Evolutionary conservation across 345 rosid genomes (phyloP), one percentile per base, ranked within the genome.

Genomic region (Euphorbia tirucalli): DNA sequence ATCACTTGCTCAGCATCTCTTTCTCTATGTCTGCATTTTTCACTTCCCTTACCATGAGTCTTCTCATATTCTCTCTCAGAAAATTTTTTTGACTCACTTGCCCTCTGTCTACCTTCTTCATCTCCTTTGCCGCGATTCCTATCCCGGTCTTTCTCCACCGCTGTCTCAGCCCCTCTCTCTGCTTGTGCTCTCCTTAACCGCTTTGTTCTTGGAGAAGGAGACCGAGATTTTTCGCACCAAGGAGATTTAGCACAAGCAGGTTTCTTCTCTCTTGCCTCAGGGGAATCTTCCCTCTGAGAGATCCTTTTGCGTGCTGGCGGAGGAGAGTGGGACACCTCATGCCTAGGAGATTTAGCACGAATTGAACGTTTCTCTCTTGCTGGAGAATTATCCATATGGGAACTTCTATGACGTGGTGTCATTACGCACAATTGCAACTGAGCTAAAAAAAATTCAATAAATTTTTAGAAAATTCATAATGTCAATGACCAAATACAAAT

Each of bases 151-250:
- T 64, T 71, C 61, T 77, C 87, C 37, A 64, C 65, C 25, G 71
- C 81, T 77, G 80, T 83, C 71, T 83, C 88, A 66, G 44, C 75
- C 50, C 80, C 89, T 56, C 78, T 84, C 65, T 85, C 97, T 43
- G 74, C 82, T 73, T 81, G 83, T 37, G 81, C 83, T 78, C 84
- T 85, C 77, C 82, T 84, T 76, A 92, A 44, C 56, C 90, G 84
- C 79, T 85, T 89, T 2, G 90, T 84, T 35, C 82, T 83, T 0
- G 90, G 97, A 64, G 97, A 90, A 71, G 93, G 96, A 71, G 97
- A 94, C 61, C 75, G 78, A 18, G 88, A 80, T 50, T 65, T 69
- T 46, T 80, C 83, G 44, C 76, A 72, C 22, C 25, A n/a, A n/a
- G n/a, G n/a, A n/a, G n/a, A n/a, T n/a, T n/a, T n/a, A n/a, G n/a